These are phyloP conservation scores for Hypoxylon fragiforme DNA, from an alignment of 495 filamentous ascomycete species.

Conservation along the genomic window DNA sequence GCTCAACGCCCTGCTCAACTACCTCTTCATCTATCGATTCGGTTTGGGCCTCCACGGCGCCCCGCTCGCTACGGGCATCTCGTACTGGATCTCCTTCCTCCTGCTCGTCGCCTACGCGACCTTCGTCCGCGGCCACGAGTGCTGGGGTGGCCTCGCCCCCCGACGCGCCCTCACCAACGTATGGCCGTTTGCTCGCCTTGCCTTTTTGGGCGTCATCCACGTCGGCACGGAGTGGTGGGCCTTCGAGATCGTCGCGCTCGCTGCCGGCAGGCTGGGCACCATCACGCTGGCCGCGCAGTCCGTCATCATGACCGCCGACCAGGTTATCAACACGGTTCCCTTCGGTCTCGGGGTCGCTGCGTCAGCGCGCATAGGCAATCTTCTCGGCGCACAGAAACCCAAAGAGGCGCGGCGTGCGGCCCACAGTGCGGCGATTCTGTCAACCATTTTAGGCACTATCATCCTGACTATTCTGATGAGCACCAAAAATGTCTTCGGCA, in stretches of 20 bases:
- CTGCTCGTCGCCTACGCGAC: constrained; percentile 75
- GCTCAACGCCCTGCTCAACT: constrained; percentile 76
- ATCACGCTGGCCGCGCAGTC: constrained; percentile 84
- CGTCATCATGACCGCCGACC: constrained; percentile 94
- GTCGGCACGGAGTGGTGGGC: constrained; percentile 97
- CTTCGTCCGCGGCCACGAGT: constrained; percentile 71
- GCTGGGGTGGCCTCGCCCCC: constrained; percentile 80
- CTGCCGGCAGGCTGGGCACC: constrained; percentile 80
- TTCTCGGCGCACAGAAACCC: constrained; percentile 72
- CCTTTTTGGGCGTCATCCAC: constrained; percentile 79
- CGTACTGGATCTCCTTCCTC: constrained; percentile 85
- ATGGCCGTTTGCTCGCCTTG: constrained; percentile 74
- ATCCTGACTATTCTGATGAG: constrained; percentile 76
- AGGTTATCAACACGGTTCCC: constrained; percentile 89
- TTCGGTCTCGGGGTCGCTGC: constrained; percentile 89
- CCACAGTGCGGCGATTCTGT: constrained; percentile 76
- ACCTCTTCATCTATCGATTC: constrained; percentile 75
- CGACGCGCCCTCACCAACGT: constrained; percentile 65
- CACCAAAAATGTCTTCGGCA: constrained; percentile 75
- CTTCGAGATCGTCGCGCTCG: constrained; percentile 92
- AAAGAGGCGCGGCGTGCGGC: constrained; percentile 72
- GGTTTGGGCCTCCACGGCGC: constrained; percentile 75
- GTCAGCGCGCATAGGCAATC: constrained; percentile 77
- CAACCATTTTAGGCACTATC: constrained; percentile 65
- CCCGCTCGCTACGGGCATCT: constrained; percentile 79